These are phyloP conservation scores for Phytophthora syringae DNA, from an alignment of 352 stramenopile species.

Conservation along the genomic window DNA sequence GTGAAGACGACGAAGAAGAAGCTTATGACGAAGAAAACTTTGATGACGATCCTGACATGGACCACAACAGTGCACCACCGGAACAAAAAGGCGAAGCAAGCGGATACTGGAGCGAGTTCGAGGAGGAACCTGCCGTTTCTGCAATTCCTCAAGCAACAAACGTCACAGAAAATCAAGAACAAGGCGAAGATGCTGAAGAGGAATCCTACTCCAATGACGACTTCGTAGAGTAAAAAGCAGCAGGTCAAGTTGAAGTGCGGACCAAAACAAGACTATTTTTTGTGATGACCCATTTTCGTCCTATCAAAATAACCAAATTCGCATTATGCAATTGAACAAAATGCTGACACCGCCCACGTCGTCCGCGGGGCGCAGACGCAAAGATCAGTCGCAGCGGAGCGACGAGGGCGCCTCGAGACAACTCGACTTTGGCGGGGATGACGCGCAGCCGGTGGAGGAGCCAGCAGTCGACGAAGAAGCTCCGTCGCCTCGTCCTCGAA, in stretches of 20 bases:
- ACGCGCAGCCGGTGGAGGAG: constrained; percentile 9
- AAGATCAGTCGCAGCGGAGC: constrained; percentile 31
- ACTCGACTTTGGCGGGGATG: constrained; percentile 39
- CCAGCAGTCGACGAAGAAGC: too few species aligned
- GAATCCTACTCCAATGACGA: constrained; percentile 50
- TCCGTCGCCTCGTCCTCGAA: background rate
- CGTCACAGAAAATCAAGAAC: constrained; percentile 13
- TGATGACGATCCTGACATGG: constrained; percentile 36
- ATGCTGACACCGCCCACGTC: too few species aligned
- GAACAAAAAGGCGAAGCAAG: constrained; percentile 14
- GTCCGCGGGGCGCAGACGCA: constrained; percentile 20
- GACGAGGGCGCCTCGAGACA: constrained; percentile 32
- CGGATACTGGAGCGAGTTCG: constrained; percentile 50
- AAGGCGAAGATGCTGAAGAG: constrained; percentile 21
- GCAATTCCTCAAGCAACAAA: background rate
- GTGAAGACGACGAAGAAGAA: constrained; percentile 20
- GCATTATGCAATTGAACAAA: too few species aligned
- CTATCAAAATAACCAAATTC: too few species aligned
- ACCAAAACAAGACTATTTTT: background rate
- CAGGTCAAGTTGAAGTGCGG: constrained; percentile 22
- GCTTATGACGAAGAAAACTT: constrained; percentile 42
- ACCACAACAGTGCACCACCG: background rate
- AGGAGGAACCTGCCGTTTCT: constrained; percentile 36
- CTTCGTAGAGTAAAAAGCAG: constrained; percentile 36
- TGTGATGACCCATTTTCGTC: too few species aligned